Base-by-base conservation (phyloP, 352 stramenopile species). In the Phytophthora ohioensis region DNA sequence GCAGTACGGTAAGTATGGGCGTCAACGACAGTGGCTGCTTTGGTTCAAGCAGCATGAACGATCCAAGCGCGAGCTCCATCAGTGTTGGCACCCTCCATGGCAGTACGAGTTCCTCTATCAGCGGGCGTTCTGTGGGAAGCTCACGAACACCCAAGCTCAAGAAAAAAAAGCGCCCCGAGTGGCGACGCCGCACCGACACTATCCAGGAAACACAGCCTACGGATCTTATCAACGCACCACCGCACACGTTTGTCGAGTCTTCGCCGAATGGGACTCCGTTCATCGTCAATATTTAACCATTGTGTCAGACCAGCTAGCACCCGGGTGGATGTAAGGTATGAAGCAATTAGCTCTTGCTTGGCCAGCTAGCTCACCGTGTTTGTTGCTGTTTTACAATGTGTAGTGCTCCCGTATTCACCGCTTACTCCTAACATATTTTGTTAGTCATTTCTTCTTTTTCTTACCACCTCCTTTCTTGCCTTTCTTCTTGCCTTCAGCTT, bases 401-500 rank as follows among this genome's bases (percentile, higher is more conserved):
- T 59, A 57, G 57, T 62, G 56, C 68, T 65, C 34, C 43, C 63
- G 36, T 69, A 69, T 70, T 62, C 41, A 58, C 51, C 49, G 32
- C 36, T 65, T 71, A 49, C 42, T 51, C 15, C 59, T 60, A 54
- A 56, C 36, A 15, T 42, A 11, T 42, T 42, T 12, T 35, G 42
- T 51, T 48, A 4, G 5, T 68, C 3, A 73, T 53, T 73, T 64
- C 66, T 92, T 90, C 55, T 91, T 91, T 69, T 93, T 93, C 57
- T 88, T 90, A 21, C 63, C 70, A 15, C 77, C 77, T 43, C 76
- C 81, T 72, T 92, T 94, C 66, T 93, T 93, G 39, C 84, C 81
- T 59, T 91, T 93, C 76, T 93, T 92, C 67, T 92, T 95, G 46
- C 80, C 69, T 27, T 93, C 88, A 48, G 78, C 76, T 48, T 92